Evolutionary conservation across 805 yeast genomes (phyloP).

Genomic region (Candida coquimbonensis): DNA sequence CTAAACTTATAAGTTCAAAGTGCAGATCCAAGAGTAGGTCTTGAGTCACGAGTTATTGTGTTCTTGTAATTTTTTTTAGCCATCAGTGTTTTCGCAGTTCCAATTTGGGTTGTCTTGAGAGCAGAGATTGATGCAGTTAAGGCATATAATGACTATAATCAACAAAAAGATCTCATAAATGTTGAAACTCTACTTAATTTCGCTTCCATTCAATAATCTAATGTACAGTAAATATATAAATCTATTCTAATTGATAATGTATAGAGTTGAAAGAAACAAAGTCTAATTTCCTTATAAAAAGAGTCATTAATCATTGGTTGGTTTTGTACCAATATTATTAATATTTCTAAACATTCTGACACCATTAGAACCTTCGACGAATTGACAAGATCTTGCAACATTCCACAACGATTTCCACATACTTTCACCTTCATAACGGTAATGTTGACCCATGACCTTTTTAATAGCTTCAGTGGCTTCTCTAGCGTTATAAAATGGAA

Average conservation of each 20-base stretch:
- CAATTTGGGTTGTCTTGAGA: too few relatives aligned
- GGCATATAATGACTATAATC: too few relatives aligned
- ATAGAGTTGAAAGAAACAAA: not conserved
- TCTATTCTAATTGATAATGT: not conserved
- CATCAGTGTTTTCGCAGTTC: too few relatives aligned
- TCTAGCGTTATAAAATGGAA: slow-evolving; percentile 82
- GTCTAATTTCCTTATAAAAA: too few relatives aligned
- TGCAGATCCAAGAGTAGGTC: too few relatives aligned
- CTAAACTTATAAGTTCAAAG: too few relatives aligned
- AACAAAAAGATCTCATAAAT: too few relatives aligned
- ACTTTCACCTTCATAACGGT: slow-evolving; percentile 51
- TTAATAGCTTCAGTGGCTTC: slow-evolving; percentile 72
- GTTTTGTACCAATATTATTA: slow-evolving; percentile 36
- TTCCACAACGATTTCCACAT: slow-evolving; percentile 57
- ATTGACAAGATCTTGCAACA: slow-evolving; percentile 57
- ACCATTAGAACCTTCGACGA: slow-evolving; percentile 62
- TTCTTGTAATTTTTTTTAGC: too few relatives aligned
- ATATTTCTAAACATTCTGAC: slow-evolving; percentile 60
- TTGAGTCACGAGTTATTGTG: too few relatives aligned
- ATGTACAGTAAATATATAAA: not conserved
- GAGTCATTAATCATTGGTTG: slow-evolving; percentile 9
- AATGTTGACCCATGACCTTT: slow-evolving; percentile 80
- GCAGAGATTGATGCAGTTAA: too few relatives aligned
- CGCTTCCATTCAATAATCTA: too few relatives aligned
- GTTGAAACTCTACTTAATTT: too few relatives aligned